Percentiles rank a stretch among this genome's conserved stretches.
phyloP scores from a whole-genome alignment of 2,329 filamentous ascomycete genomes.

The Fusarium luffae region DNA sequence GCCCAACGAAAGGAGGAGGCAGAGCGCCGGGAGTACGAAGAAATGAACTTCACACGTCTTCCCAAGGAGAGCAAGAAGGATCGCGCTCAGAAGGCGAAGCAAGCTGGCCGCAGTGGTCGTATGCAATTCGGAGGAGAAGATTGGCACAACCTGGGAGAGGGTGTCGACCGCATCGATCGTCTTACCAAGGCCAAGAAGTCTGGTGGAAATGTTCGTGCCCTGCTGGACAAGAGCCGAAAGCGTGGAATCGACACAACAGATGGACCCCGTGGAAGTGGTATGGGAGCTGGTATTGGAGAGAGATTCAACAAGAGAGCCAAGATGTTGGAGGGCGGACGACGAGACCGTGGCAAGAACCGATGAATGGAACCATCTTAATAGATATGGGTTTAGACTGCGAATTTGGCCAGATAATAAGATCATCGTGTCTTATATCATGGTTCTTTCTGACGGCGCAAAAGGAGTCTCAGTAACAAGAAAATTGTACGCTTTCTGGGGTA shows the following conservation, averaged over 20 bases:
- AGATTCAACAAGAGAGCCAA: slow-evolving; percentile 77
- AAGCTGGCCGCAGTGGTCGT: slow-evolving; percentile 61
- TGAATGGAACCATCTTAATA: slow-evolving; percentile 38
- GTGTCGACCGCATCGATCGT: slow-evolving; percentile 85
- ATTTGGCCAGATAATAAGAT: not conserved
- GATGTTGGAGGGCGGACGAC: slow-evolving; percentile 60
- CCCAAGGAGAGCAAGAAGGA: slow-evolving; percentile 92
- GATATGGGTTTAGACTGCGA: slow-evolving; percentile 9
- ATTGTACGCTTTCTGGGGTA: not conserved
- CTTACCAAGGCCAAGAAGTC: slow-evolving; percentile 78
- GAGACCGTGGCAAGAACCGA: slow-evolving; percentile 57
- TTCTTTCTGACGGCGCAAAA: not conserved
- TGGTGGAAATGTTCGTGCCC: slow-evolving; percentile 65
- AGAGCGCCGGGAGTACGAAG: slow-evolving; percentile 88
- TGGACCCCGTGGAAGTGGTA: slow-evolving; percentile 73
- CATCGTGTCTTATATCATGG: not conserved
- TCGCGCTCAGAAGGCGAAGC: slow-evolving; percentile 69
- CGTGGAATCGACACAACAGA: slow-evolving; percentile 75
- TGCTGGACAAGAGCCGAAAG: slow-evolving; percentile 89
- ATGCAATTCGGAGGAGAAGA: slow-evolving; percentile 90
- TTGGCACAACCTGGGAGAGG: slow-evolving; percentile 86
- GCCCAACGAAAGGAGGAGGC: slow-evolving; percentile 80
- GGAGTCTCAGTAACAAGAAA: slow-evolving; percentile 1
- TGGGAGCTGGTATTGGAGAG: slow-evolving; percentile 73
- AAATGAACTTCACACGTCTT: slow-evolving; percentile 88